These are phyloP conservation scores for Acanthamoeba triangularis DNA, from an alignment of 208 protist species.

Conservation along the genomic window DNA sequence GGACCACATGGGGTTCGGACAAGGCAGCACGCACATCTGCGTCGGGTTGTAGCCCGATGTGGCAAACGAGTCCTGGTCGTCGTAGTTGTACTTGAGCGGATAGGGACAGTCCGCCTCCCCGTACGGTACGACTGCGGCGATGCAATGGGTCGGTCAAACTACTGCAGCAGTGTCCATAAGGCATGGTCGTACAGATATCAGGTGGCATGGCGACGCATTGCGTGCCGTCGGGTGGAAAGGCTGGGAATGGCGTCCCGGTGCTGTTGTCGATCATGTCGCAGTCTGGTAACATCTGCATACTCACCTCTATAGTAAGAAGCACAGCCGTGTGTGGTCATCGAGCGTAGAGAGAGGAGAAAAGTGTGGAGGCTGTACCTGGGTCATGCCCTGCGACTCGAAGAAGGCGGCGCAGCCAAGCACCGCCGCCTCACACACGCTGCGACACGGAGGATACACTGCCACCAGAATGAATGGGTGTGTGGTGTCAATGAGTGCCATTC, in stretches of 20 bases:
- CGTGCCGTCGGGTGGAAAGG: background rate
- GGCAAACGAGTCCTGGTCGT: background rate
- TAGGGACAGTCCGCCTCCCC: slow-evolving; percentile 47
- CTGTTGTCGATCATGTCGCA: slow-evolving; percentile 67
- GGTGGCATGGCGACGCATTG: slow-evolving; percentile 7
- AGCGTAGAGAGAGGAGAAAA: too few relatives aligned
- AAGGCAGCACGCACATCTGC: slow-evolving; percentile 37
- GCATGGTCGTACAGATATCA: background rate
- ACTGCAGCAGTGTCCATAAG: background rate
- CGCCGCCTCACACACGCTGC: slow-evolving; percentile 15
- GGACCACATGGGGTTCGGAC: slow-evolving; percentile 59
- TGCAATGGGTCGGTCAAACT: background rate
- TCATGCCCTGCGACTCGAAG: background rate
- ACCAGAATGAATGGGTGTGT: too few relatives aligned
- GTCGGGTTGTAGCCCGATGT: background rate
- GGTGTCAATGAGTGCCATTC: background rate
- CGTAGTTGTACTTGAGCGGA: slow-evolving; percentile 68
- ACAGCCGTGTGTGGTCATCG: too few relatives aligned
- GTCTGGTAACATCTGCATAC: background rate
- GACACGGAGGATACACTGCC: slow-evolving; percentile 37
- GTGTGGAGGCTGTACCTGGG: background rate
- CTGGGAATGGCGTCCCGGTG: background rate
- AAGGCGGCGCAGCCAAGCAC: background rate
- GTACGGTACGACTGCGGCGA: slow-evolving; percentile 1
- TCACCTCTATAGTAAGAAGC: too few relatives aligned